Conservation (phyloP, 345 rosid genomes). For the Abelmoschus esculentus region DNA sequence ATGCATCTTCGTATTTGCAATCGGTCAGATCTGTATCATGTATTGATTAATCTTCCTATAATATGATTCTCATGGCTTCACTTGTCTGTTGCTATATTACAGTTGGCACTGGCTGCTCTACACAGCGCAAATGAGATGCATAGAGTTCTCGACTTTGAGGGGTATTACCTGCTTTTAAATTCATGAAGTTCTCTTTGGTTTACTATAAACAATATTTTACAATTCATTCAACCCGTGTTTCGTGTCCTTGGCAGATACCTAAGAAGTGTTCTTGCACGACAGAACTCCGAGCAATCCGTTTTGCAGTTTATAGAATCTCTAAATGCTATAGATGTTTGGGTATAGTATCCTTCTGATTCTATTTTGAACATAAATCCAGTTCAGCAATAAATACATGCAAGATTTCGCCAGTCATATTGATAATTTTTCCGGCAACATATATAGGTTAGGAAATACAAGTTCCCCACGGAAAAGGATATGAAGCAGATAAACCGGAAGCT, state of each 20-base stretch:
- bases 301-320: constrained; percentile 52
- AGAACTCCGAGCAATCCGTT: constrained; percentile 42
- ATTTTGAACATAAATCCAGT: background rate
- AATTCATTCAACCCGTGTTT: background rate
- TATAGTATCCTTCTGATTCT: constrained; percentile 15
- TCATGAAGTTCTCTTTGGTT: constrained; percentile 2
- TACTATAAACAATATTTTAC: background rate
- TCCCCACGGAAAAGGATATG: constrained; percentile 93
- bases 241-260: constrained; percentile 48
- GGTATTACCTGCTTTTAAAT: constrained; percentile 33
- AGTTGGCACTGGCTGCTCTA: constrained; percentile 88
- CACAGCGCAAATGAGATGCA: constrained; percentile 53
- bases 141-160: constrained; percentile 58
- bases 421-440: constrained; percentile 6
- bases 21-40: background rate
- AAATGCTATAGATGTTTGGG: constrained; percentile 52
- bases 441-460: constrained; percentile 57
- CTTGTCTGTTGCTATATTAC: constrained; percentile 22
- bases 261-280: constrained; percentile 42
- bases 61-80: background rate
- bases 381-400: background rate
- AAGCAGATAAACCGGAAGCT: constrained; percentile 89
- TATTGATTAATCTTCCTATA: background rate
- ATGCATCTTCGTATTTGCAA: background rate
- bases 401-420: background rate